Conservation (phyloP, 176 grass and related monocot species). For the Triticum aestivum region IWGSC_CS_RefSeq_v2.1 NC_057803.1:224913554-224914053, state of each 20-base stretch:
- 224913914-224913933: slow-evolving; percentile 83
- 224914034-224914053: background rate
- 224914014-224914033: background rate
- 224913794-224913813: background rate
- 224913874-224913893: slow-evolving; percentile 79
- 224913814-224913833: background rate
- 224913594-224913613: slow-evolving; percentile 88
- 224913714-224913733: slow-evolving; percentile 69
- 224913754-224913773: slow-evolving; percentile 91
- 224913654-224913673: background rate
- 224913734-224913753: slow-evolving; percentile 89
- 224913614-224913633: slow-evolving; percentile 54
- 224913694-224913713: slow-evolving; percentile 66
- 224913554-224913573: slow-evolving; percentile 51
- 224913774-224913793: slow-evolving; percentile 66
- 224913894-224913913: slow-evolving; percentile 82
- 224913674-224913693: background rate
- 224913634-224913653: slow-evolving; percentile 4
- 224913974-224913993: slow-evolving; percentile 2
- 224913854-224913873: slow-evolving; percentile 20
- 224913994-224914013: background rate
- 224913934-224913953: slow-evolving; percentile 65
- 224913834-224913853: background rate
- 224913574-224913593: slow-evolving; percentile 58
- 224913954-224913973: background rate